Evolutionary conservation across 2,329 filamentous ascomycete genomes (phyloP).

Genomic region (Penicillium sp.): DNA sequence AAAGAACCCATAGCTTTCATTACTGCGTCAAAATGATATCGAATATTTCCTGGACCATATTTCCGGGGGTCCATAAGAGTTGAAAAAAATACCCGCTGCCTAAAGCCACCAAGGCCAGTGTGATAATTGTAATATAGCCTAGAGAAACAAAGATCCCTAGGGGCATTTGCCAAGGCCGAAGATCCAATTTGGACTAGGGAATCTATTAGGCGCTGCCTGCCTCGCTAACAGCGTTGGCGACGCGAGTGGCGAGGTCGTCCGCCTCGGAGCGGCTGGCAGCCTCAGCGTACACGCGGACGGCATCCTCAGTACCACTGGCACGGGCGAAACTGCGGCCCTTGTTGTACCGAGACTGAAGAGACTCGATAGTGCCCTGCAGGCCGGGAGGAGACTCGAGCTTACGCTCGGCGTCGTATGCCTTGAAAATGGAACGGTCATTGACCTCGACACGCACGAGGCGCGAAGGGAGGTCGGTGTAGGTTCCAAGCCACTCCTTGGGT

Average conservation of each 20-base stretch:
- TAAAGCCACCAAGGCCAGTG: not conserved
- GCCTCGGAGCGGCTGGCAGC: conserved; percentile 85
- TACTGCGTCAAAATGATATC: conserved; percentile 29
- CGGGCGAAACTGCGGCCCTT: conserved; percentile 87
- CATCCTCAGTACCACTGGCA: conserved; percentile 93
- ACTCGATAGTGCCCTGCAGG: conserved; percentile 82
- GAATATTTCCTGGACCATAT: conserved; percentile 22
- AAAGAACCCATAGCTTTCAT: conserved; percentile 20
- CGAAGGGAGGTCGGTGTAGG: conserved; percentile 92
- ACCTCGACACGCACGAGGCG: conserved; percentile 93
- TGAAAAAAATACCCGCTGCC: not conserved
- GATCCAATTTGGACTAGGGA: not conserved
- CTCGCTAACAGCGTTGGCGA: conserved; percentile 71
- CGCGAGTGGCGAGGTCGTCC: conserved; percentile 83
- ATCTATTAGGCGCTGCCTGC: conserved; percentile 36
- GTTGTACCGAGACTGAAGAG: conserved; percentile 84
- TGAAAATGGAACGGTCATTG: conserved; percentile 81
- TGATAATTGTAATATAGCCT: conserved; percentile 1
- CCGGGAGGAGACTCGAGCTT: conserved; percentile 76
- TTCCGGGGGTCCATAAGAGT: not conserved
- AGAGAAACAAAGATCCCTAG: not conserved
- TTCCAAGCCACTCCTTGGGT: conserved; percentile 85
- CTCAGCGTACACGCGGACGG: conserved; percentile 93
- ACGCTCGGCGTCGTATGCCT: conserved; percentile 88
- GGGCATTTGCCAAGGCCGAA: not conserved